Conservation (phyloP, 2,329 filamentous ascomycete genomes). For the Grosmannia serpens region DNA sequence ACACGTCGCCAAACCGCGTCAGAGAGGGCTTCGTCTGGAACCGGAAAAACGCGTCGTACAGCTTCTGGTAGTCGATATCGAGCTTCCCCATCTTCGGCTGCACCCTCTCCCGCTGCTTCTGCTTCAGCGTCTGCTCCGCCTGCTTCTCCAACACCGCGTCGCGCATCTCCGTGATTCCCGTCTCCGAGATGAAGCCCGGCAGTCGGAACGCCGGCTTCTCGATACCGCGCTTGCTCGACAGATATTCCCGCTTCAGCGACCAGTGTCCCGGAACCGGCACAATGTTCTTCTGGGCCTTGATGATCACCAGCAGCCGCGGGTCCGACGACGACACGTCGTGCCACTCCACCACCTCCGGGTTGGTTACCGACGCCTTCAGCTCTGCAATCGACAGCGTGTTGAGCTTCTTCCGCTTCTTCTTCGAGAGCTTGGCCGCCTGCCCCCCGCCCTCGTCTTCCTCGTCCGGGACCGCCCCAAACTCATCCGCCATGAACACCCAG, state of each 20-base stretch:
- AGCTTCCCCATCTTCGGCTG: conserved; percentile 93
- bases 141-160: conserved; percentile 95
- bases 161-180: conserved; percentile 95
- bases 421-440: conserved; percentile 68
- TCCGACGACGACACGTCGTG: conserved; percentile 88
- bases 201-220: conserved; percentile 90
- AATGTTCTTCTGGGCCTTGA: conserved; percentile 91
- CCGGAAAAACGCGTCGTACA: conserved; percentile 97
- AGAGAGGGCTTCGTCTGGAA: conserved; percentile 94
- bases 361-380: conserved; percentile 80
- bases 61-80: conserved; percentile 96
- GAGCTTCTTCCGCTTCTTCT: conserved; percentile 86
- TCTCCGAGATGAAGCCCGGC: conserved; percentile 94
- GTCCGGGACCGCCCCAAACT: conserved; percentile 77
- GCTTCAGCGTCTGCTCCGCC: conserved; percentile 80
- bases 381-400: conserved; percentile 89
- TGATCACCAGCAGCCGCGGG: conserved; percentile 77
- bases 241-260: conserved; percentile 92
- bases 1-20: conserved; percentile 95
- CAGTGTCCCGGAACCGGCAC: conserved; percentile 91
- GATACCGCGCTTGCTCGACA: conserved; percentile 92
- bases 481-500: conserved; percentile 71
- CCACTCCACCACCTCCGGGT: conserved; percentile 95
- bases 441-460: conserved; percentile 56
- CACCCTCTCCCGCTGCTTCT: conserved; percentile 90